phyloP scores from a whole-genome alignment of 768 basidiomycete genomes.

The Amanita inopinata region DNA sequence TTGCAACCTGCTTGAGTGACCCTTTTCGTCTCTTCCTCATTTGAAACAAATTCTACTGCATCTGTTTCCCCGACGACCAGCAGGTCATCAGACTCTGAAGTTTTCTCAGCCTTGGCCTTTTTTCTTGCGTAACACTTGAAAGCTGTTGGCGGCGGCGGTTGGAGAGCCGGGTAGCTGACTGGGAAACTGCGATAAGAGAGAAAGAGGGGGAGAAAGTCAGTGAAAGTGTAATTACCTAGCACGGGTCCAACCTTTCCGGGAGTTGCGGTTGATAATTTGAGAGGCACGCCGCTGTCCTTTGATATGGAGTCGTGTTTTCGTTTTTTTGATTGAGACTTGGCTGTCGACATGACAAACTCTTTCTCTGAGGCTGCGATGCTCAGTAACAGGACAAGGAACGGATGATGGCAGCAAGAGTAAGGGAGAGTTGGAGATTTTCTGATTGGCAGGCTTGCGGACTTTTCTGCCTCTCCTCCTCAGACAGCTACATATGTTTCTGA shows the following conservation, averaged over 20 bases:
- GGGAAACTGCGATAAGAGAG: conserved; percentile 1
- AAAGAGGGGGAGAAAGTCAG: neutral
- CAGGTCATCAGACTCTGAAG: conserved; percentile 19
- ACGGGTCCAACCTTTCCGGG: conserved; percentile 26
- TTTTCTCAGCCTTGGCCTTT: conserved; percentile 22
- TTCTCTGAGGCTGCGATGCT: conserved; percentile 8
- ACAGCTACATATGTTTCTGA: conserved; percentile 8
- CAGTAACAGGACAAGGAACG: conserved; percentile 1
- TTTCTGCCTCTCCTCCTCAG: neutral
- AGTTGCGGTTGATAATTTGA: conserved; percentile 22
- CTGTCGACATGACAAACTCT: conserved; percentile 23
- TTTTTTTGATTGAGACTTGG: conserved; percentile 33
- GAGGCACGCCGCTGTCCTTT: conserved; percentile 13
- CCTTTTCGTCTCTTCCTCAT: conserved; percentile 38
- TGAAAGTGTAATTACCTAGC: conserved; percentile 21
- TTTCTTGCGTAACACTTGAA: conserved; percentile 54
- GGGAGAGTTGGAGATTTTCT: conserved; percentile 3
- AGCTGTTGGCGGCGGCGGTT: conserved; percentile 44
- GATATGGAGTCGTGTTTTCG: conserved; percentile 26
- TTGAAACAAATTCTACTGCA: conserved; percentile 71
- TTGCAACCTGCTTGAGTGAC: conserved; percentile 53
- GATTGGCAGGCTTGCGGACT: conserved; percentile 7
- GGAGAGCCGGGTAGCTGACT: conserved; percentile 52
- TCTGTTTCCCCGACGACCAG: conserved; percentile 79
- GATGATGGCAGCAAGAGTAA: conserved; percentile 10